Evolutionary conservation across 805 yeast species (phyloP).

Genomic region (Kockiozyma suomiensis): DNA sequence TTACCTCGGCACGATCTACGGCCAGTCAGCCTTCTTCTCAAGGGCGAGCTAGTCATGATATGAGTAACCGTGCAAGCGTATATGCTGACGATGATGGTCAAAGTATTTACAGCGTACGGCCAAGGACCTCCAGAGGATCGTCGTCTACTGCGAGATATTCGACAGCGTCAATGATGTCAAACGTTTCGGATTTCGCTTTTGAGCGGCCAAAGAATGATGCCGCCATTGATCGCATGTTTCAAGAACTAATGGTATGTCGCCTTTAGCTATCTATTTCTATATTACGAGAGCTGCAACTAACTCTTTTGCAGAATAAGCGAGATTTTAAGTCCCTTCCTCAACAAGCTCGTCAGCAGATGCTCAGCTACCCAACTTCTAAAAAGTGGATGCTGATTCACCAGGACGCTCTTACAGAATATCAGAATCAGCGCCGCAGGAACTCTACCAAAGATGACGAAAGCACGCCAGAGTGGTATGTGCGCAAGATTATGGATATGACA

Average conservation of each 20-base stretch:
- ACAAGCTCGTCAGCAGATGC: conserved; percentile 75
- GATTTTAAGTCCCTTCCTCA: conserved; percentile 73
- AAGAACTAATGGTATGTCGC: conserved; percentile 67
- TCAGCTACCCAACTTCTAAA: conserved; percentile 69
- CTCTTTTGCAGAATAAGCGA: conserved; percentile 46
- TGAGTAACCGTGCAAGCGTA: conserved; percentile 8
- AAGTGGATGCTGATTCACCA: conserved; percentile 92
- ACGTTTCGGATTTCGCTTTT: conserved; percentile 46
- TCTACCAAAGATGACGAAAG: conserved; percentile 38
- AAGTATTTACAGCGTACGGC: conserved; percentile 4
- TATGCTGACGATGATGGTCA: conserved; percentile 21
- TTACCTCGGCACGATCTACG: conserved; percentile 3
- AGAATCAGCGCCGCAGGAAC: conserved; percentile 50
- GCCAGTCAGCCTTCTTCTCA: background rate
- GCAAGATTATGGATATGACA: conserved; percentile 67
- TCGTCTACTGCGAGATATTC: conserved; percentile 8
- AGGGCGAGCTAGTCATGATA: conserved; percentile 5
- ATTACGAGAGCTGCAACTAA: background rate
- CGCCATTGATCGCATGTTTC: conserved; percentile 73
- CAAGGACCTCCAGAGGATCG: conserved; percentile 5
- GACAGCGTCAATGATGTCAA: conserved; percentile 14
- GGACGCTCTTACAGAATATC: conserved; percentile 76
- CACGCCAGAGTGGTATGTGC: conserved; percentile 76
- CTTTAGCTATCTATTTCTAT: no score
- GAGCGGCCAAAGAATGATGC: conserved; percentile 69